Base-by-base conservation (phyloP, 257 asterid species). In the Sherardia arvensis region DNA sequence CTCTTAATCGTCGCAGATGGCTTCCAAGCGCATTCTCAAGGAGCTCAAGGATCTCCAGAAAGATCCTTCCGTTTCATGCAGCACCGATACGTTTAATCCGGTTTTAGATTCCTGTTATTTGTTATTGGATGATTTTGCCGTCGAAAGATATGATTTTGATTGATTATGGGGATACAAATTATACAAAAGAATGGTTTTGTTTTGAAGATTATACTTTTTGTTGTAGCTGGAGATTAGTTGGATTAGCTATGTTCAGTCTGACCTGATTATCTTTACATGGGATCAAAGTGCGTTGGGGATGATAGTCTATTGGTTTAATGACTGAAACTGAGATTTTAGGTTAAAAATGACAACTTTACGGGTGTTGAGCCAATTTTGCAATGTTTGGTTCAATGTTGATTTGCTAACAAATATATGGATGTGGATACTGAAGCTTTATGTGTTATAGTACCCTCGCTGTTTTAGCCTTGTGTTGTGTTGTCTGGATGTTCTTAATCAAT, bases 1-100 rank as follows among this genome's bases (percentile, higher is more conserved):
- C 8, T 58, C 25, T 9, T 29, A 18, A 59, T 30, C 40, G 18
- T 14, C 15, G 84, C 43, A 58, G 43, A 88, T 88, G 95, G 95
- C 95, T 74, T 86, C 96, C 17, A 88, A 79, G 84, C 95, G 96
- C 84, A 84, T 88, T 84, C 77, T 83, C 87, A 87, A 85, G 91
- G 96, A 88, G 88, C 96, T 86, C 80, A 88, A 84, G 85, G 96
- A 89, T 83, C 91, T 89, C 73, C 94, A 90, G 62, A 90, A 82
- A 81, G 97, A 90, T 80, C 97, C 95, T 83, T 95, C 97, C 77
- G 79, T 87, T 79, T 90, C 97, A 48, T 90, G 95, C 84, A 85
- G 97, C 69, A 95, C 97, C 66, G 97, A 94, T 88, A 77, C 14
- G 36, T 40, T 68, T 3, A 70, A 48, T 62, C 58, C n/a, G 22